phyloP scores from a whole-genome alignment of 176 grass and related monocot species.

The Saccharum officinarum region DNA sequence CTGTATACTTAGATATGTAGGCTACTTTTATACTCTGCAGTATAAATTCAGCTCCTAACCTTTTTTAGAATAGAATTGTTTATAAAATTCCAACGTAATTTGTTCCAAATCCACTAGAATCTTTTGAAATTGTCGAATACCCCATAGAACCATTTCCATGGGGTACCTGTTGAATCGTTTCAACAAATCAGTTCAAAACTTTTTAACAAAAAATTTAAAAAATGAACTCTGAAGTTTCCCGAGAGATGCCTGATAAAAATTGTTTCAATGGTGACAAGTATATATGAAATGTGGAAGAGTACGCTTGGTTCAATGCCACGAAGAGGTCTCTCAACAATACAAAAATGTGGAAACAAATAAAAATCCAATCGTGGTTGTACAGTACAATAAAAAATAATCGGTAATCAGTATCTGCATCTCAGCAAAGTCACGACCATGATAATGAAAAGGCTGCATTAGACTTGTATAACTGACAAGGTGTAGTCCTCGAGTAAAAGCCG shows the following conservation, averaged over 20 bases:
- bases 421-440: slow-evolving; percentile 26
- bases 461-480: slow-evolving; percentile 24
- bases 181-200: neutral
- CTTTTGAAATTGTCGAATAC: neutral
- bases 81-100: neutral
- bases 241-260: neutral
- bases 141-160: neutral
- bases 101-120: neutral
- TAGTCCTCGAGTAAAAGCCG: neutral
- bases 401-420: slow-evolving; percentile 19
- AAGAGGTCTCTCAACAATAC: slow-evolving; percentile 15
- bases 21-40: neutral
- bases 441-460: slow-evolving; percentile 37
- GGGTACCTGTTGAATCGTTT: neutral
- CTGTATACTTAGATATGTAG: neutral
- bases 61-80: neutral
- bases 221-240: neutral
- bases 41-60: neutral
- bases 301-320: neutral
- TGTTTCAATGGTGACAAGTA: neutral
- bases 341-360: slow-evolving; percentile 24
- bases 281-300: neutral
- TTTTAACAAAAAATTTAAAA: neutral
- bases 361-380: slow-evolving; percentile 36
- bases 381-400: slow-evolving; percentile 47